Percentiles rank a stretch among this genome's conserved stretches.
Conservation (phyloP, 192 early-diverging fungal genomes). For the Geosiphon pyriformis region DNA sequence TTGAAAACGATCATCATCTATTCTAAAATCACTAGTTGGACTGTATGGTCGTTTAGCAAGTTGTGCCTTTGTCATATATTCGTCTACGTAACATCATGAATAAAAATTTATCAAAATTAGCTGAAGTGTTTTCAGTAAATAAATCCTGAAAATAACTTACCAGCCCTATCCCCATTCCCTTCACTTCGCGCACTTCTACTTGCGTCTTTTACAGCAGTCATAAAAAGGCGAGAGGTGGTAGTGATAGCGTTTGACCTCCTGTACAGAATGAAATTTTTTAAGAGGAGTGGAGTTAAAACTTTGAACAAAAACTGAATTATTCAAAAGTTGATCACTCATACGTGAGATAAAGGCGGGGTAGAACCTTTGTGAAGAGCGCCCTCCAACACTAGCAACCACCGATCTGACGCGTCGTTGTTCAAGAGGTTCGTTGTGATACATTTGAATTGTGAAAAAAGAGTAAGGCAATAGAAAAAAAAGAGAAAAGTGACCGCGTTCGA, state of each 20-base stretch:
- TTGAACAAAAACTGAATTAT: neutral
- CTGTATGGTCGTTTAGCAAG: constrained; percentile 19
- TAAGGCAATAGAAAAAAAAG: too few species aligned
- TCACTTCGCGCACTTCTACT: constrained; percentile 5
- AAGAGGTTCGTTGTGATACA: constrained; percentile 11
- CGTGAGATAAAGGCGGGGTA: neutral
- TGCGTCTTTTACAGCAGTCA: constrained; percentile 24
- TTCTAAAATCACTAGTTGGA: neutral
- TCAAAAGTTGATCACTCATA: too few species aligned
- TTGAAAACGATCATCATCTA: constrained; percentile 14
- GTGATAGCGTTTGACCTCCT: neutral
- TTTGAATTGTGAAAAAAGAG: too few species aligned
- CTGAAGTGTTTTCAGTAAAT: neutral
- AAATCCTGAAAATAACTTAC: neutral
- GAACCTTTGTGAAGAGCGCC: constrained; percentile 16
- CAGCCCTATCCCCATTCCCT: neutral
- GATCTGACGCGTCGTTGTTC: constrained; percentile 18
- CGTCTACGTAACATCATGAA: neutral
- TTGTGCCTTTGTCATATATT: neutral
- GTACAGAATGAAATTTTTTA: neutral
- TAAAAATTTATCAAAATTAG: neutral
- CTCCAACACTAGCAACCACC: constrained; percentile 7
- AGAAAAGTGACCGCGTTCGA: too few species aligned
- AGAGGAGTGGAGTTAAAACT: neutral
- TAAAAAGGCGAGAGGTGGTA: constrained; percentile 16